Conservation (phyloP, 352 stramenopile species). For the Phytopythium sindhum region DNA sequence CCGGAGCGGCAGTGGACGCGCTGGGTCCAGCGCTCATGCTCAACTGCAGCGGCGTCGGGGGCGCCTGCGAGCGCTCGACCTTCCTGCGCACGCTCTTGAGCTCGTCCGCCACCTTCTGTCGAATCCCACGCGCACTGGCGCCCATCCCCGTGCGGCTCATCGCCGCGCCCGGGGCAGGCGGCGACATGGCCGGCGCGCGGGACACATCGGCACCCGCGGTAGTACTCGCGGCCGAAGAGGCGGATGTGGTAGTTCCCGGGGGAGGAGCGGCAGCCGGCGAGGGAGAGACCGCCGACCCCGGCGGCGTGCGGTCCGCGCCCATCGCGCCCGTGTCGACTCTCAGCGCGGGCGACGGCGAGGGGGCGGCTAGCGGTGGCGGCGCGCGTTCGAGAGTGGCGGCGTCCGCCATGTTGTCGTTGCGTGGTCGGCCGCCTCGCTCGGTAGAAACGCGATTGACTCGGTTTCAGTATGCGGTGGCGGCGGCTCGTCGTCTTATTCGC, state of each 20-base stretch:
- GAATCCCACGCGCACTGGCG: slow-evolving; percentile 34
- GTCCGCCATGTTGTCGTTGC: slow-evolving; percentile 21
- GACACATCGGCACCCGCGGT: slow-evolving; percentile 8
- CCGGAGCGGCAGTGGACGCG: background rate
- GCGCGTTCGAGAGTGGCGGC: slow-evolving; percentile 11
- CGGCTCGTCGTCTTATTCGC: background rate
- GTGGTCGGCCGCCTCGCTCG: background rate
- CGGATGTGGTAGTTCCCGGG: background rate
- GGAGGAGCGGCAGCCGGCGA: background rate
- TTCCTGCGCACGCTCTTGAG: slow-evolving; percentile 59
- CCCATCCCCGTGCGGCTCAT: slow-evolving; percentile 5
- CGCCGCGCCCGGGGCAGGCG: background rate
- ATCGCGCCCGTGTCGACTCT: slow-evolving; percentile 3
- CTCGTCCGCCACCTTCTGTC: slow-evolving; percentile 63
- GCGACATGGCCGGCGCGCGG: slow-evolving; percentile 1
- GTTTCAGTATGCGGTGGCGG: background rate
- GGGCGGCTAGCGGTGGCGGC: background rate
- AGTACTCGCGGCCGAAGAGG: background rate
- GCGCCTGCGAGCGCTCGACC: slow-evolving; percentile 12
- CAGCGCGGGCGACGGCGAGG: background rate
- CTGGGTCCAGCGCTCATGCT: slow-evolving; percentile 20
- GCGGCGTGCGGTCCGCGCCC: background rate
- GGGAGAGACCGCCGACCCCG: background rate
- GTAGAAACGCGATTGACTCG: background rate
- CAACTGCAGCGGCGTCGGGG: slow-evolving; percentile 13